These are phyloP conservation scores for Strigomonas culicis DNA, from an alignment of 208 protist species.

Conservation along the genomic window DNA sequence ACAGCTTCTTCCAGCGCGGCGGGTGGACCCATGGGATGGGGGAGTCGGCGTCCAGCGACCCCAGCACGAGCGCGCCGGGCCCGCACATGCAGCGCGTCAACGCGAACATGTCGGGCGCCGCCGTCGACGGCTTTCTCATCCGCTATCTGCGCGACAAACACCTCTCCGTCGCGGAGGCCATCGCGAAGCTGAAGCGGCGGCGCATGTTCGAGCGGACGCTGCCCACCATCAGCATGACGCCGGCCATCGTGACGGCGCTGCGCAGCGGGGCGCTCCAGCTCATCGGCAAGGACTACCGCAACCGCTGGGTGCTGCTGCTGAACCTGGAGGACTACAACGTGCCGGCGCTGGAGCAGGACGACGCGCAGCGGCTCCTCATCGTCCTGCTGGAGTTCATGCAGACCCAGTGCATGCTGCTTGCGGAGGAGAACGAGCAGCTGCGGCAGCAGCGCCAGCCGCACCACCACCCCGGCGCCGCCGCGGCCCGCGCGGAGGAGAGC, in stretches of 20 bases:
- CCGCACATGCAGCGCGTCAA: too few relatives aligned
- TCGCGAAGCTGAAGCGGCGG: slow-evolving; percentile 51
- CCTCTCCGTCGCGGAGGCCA: slow-evolving; percentile 25
- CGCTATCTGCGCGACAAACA: slow-evolving; percentile 51
- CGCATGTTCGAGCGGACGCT: slow-evolving; percentile 56
- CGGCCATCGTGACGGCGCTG: slow-evolving; percentile 32
- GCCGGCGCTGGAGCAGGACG: slow-evolving; percentile 34
- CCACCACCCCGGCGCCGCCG: neutral
- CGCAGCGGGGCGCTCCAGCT: slow-evolving; percentile 49
- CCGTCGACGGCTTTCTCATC: slow-evolving; percentile 52
- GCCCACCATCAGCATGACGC: slow-evolving; percentile 51
- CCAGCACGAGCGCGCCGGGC: too few relatives aligned
- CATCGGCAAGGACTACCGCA: slow-evolving; percentile 35
- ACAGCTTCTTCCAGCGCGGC: too few relatives aligned
- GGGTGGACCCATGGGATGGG: too few relatives aligned
- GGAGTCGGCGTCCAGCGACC: too few relatives aligned
- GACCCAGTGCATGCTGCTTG: slow-evolving; percentile 29
- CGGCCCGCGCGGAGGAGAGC: slow-evolving; percentile 3
- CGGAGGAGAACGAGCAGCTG: slow-evolving; percentile 18
- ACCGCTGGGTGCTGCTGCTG: slow-evolving; percentile 53
- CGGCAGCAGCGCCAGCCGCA: neutral
- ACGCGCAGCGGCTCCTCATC: slow-evolving; percentile 49
- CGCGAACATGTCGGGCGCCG: neutral
- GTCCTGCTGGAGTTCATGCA: slow-evolving; percentile 79
- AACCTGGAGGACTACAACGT: slow-evolving; percentile 33